Evolutionary conservation across 176 grass and related monocot species (phyloP).

Genomic region (Bonia amplexicaulis): DNA sequence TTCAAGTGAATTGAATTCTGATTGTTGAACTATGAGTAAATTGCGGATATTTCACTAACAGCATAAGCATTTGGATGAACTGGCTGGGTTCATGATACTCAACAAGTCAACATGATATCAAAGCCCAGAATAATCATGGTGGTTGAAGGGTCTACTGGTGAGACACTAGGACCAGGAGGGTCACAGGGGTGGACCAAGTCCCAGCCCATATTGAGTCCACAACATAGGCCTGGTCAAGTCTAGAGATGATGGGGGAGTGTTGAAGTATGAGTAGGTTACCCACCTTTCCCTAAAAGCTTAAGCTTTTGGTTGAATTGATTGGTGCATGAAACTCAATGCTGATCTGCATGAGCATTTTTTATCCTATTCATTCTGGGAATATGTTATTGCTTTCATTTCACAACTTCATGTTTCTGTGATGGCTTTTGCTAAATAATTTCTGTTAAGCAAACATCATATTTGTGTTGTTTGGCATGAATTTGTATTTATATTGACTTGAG

Average conservation of each 20-base stretch:
- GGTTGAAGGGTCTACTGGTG: background rate
- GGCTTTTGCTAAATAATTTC: background rate
- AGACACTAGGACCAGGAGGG: background rate
- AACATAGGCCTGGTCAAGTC: background rate
- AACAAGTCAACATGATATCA: background rate
- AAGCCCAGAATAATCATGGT: background rate
- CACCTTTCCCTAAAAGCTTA: background rate
- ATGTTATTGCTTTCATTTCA: background rate
- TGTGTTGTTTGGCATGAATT: conserved; percentile 5
- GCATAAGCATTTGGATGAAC: background rate
- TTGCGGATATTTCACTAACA: background rate
- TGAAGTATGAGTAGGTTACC: background rate
- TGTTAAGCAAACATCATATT: background rate
- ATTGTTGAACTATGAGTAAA: background rate
- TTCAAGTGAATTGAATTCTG: background rate
- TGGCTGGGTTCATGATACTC: background rate
- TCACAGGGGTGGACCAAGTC: background rate
- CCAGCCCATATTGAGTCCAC: background rate
- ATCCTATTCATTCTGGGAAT: background rate
- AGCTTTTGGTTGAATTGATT: conserved; percentile 6
- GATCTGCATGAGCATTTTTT: background rate
- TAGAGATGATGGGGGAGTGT: background rate
- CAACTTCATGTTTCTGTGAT: background rate
- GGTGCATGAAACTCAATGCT: background rate
- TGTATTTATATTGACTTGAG: background rate